A percentile compares a stretch with the other conserved stretches of the same genome.
Conservation (phyloP, 139 green algal species). For the Zygnema cylindricum region DNA sequence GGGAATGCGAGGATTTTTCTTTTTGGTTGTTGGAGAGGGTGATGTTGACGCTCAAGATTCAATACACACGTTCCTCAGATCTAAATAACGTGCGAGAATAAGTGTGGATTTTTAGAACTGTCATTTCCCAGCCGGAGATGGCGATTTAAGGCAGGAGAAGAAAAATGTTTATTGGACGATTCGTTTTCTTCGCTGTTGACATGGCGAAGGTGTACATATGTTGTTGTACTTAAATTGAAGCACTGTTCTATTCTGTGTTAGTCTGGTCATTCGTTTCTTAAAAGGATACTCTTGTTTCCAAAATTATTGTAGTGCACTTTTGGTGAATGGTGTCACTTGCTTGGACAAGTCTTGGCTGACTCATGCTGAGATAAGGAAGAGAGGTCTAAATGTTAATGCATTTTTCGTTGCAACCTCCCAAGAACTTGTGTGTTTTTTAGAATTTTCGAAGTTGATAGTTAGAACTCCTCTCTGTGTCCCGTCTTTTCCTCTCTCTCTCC, state of each 20-base stretch:
- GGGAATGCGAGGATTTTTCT: neutral
- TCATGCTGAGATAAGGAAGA: no score
- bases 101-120: neutral
- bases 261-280: no score
- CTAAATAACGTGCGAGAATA: neutral
- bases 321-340: no score
- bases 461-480: neutral
- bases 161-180: neutral
- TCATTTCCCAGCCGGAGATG: neutral
- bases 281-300: no score
- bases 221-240: neutral
- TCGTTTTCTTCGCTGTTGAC: neutral
- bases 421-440: no score
- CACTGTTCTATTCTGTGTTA: no score
- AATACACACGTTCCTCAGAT: no score
- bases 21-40: neutral
- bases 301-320: no score
- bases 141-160: neutral
- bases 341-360: no score
- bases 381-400: no score
- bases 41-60: neutral
- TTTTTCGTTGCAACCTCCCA: no score
- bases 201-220: neutral
- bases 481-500: neutral
- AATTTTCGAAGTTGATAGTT: no score